These are phyloP conservation scores for Candida sojae DNA, from an alignment of 1,139 yeast species.

Conservation along the genomic window DNA sequence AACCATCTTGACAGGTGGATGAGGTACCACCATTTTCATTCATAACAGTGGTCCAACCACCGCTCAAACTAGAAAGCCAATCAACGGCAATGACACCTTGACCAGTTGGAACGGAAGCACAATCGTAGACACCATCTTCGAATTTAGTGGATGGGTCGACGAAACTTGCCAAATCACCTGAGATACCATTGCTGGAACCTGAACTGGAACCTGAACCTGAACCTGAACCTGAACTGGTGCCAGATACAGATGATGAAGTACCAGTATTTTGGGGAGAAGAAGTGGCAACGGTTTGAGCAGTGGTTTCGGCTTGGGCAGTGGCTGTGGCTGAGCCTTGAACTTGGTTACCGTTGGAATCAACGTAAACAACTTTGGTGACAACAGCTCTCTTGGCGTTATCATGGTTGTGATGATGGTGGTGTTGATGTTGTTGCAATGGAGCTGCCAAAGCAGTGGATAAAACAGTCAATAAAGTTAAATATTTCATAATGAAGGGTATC, in stretches of 20 bases:
- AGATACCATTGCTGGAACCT: conserved; percentile 25
- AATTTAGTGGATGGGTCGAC: conserved; percentile 57
- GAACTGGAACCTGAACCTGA: conserved; percentile 29
- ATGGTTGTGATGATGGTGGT: conserved; percentile 32
- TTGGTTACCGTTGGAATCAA: conserved; percentile 62
- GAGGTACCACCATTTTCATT: conserved; percentile 54
- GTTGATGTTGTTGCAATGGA: conserved; percentile 34
- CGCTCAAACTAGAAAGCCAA: conserved; percentile 28
- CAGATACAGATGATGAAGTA: conserved; percentile 7
- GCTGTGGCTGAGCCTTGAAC: conserved; percentile 15
- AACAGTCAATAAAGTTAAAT: conserved; percentile 20
- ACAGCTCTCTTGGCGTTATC: conserved; percentile 57
- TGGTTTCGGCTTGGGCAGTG: neutral
- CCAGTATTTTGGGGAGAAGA: conserved; percentile 8
- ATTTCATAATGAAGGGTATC: conserved; percentile 2
- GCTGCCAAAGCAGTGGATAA: conserved; percentile 30
- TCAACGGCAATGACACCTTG: conserved; percentile 86
- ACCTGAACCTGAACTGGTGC: conserved; percentile 10
- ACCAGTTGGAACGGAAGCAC: conserved; percentile 84
- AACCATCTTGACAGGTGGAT: conserved; percentile 77
- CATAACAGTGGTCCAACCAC: conserved; percentile 88
- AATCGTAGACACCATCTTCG: conserved; percentile 77
- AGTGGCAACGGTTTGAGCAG: neutral
- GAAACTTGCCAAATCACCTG: conserved; percentile 61
- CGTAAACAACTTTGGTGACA: conserved; percentile 82